Evolutionary conservation across 202 grass and related monocot genomes (phyloP).

Genomic region (Hordeum pubiflorum): DNA sequence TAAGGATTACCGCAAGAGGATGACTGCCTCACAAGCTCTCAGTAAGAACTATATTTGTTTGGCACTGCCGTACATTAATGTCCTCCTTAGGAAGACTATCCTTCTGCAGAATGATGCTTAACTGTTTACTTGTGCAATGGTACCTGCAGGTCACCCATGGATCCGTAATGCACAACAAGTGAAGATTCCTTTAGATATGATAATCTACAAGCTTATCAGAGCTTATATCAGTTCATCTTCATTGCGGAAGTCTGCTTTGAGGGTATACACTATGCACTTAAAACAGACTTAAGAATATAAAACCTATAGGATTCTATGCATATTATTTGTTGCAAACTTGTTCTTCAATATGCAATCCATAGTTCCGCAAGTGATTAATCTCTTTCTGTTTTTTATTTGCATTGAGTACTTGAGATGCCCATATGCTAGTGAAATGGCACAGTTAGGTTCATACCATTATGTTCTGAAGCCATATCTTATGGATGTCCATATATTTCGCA

Average conservation of each 20-base stretch:
- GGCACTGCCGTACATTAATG: neutral
- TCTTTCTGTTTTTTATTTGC: neutral
- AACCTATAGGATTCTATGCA: neutral
- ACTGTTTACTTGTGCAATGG: conserved; percentile 12
- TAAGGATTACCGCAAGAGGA: conserved; percentile 98
- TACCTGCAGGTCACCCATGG: conserved; percentile 88
- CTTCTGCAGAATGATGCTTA: conserved; percentile 12
- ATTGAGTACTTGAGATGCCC: neutral
- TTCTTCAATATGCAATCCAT: neutral
- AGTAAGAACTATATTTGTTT: conserved; percentile 42
- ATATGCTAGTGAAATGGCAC: neutral
- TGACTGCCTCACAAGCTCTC: conserved; percentile 95
- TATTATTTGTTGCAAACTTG: neutral
- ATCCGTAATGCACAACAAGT: conserved; percentile 65
- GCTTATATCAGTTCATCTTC: conserved; percentile 97
- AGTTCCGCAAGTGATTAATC: neutral
- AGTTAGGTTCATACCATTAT: neutral
- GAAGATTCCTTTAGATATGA: conserved; percentile 92
- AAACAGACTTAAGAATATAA: neutral
- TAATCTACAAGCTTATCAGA: conserved; percentile 87
- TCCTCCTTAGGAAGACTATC: neutral
- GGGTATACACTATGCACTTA: conserved; percentile 45
- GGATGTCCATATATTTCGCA: conserved; percentile 36
- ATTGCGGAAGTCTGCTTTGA: conserved; percentile 91
- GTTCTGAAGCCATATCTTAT: neutral